phyloP scores from a whole-genome alignment of 2,329 filamentous ascomycete genomes.

The Albifimbria verrucaria region DNA sequence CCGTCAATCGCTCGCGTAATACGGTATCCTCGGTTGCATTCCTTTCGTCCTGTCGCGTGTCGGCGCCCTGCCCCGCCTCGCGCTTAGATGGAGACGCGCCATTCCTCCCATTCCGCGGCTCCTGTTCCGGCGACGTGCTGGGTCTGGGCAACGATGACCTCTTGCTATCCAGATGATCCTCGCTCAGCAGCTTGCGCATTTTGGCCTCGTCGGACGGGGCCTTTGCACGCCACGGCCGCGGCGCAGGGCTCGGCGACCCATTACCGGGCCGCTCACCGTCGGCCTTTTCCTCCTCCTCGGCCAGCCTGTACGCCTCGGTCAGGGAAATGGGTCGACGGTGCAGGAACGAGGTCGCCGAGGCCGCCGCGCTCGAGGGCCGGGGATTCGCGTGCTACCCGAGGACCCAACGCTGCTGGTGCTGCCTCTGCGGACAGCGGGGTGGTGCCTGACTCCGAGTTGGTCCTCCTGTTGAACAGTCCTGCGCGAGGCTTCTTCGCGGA shows the following conservation, averaged over 20 bases:
- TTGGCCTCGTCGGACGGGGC: slow-evolving; percentile 27
- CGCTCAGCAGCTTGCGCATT: slow-evolving; percentile 22
- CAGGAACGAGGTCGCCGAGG: slow-evolving; percentile 14
- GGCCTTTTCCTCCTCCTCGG: slow-evolving; percentile 21
- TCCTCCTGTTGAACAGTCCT: slow-evolving; percentile 12
- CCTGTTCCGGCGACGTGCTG: slow-evolving; percentile 10
- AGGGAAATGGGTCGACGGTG: slow-evolving; percentile 35
- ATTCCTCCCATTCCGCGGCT: not conserved
- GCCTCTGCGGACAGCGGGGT: slow-evolving; percentile 10
- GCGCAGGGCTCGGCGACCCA: slow-evolving; percentile 50
- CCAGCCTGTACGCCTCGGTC: slow-evolving; percentile 37
- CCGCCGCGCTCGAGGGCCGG: slow-evolving; percentile 18
- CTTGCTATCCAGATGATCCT: slow-evolving; percentile 28
- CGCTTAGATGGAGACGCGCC: not conserved
- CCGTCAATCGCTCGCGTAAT: slow-evolving; percentile 7
- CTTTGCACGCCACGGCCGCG: slow-evolving; percentile 38
- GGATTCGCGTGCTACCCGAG: slow-evolving; percentile 30
- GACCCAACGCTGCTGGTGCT: slow-evolving; percentile 20
- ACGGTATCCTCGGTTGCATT: too few species aligned
- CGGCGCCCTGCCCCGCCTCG: not conserved
- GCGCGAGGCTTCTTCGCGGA: not conserved
- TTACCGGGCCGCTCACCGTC: slow-evolving; percentile 26
- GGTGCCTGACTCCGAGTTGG: slow-evolving; percentile 18
- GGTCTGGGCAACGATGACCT: slow-evolving; percentile 16
- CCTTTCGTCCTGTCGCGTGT: not conserved